Percentiles rank a stretch among this genome's conserved stretches.
phyloP scores from a whole-genome alignment of 2,329 filamentous ascomycete genomes.

The Orbilia quercus region DNA sequence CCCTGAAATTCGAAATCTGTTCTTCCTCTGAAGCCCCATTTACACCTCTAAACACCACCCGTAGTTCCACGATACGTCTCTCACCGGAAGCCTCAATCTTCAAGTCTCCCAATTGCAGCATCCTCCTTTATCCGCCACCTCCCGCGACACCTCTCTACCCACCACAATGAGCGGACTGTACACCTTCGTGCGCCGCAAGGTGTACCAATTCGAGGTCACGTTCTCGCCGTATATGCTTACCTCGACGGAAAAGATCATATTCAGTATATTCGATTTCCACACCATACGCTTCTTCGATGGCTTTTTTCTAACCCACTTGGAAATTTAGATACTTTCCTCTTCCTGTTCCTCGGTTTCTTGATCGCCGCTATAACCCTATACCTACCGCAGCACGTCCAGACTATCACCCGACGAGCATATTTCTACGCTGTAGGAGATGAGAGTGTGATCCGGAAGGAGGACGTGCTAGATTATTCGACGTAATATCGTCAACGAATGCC shows the following conservation, averaged over 20 bases:
- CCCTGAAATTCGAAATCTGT: constrained; percentile 44
- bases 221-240: constrained; percentile 98
- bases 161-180: constrained; percentile 66
- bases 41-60: neutral
- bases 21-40: constrained; percentile 3
- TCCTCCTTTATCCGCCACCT: constrained; percentile 63
- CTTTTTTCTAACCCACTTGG: neutral
- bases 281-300: neutral
- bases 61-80: neutral
- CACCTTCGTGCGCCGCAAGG: constrained; percentile 91
- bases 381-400: constrained; percentile 87
- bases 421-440: constrained; percentile 94
- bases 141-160: neutral
- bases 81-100: neutral
- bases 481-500: constrained; percentile 17
- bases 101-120: constrained; percentile 61
- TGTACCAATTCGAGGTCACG: constrained; percentile 98
- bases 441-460: constrained; percentile 65
- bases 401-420: constrained; percentile 84
- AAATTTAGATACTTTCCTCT: constrained; percentile 70
- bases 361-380: constrained; percentile 89
- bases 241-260: constrained; percentile 93
- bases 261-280: constrained; percentile 75
- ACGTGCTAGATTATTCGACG: constrained; percentile 61
- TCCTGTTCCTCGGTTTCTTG: constrained; percentile 87